phyloP scores from a whole-genome alignment of 1,139 yeast genomes.

The Yamadazyma sp. region DNA sequence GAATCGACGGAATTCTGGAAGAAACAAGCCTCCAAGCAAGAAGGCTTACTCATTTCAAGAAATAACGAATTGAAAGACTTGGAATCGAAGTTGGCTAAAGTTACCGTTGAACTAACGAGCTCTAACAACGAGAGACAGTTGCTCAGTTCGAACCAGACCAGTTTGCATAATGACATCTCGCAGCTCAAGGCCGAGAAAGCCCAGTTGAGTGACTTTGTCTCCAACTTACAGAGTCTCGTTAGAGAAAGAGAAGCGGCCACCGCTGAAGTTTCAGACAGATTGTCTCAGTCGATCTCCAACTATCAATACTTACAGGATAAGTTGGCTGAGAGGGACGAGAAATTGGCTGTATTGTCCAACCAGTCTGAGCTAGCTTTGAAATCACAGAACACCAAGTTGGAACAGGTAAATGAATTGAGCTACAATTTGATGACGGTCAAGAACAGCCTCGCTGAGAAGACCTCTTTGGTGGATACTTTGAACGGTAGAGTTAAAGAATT shows the following conservation, averaged over 20 bases:
- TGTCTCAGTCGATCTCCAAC: slow-evolving; percentile 49
- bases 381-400: slow-evolving; percentile 68
- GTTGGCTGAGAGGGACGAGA: slow-evolving; percentile 51
- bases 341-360: slow-evolving; percentile 43
- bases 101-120: slow-evolving; percentile 47
- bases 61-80: slow-evolving; percentile 54
- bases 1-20: slow-evolving; percentile 46
- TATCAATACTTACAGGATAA: slow-evolving; percentile 54
- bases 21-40: slow-evolving; percentile 57
- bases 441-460: slow-evolving; percentile 36
- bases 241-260: slow-evolving; percentile 61
- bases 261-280: slow-evolving; percentile 50
- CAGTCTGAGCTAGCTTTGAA: slow-evolving; percentile 59
- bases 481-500: slow-evolving; percentile 23
- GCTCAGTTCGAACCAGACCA: slow-evolving; percentile 48
- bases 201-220: slow-evolving; percentile 58
- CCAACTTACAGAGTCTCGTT: slow-evolving; percentile 60
- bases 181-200: slow-evolving; percentile 59
- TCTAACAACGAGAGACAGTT: slow-evolving; percentile 57
- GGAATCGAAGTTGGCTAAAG: slow-evolving; percentile 51
- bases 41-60: slow-evolving; percentile 53
- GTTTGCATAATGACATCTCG: slow-evolving; percentile 56
- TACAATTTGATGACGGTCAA: slow-evolving; percentile 43
- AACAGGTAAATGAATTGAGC: slow-evolving; percentile 54
- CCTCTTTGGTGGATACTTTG: slow-evolving; percentile 25